Evolutionary conservation across 2,329 filamentous ascomycete species (phyloP).

Genomic region (Plenodomus tracheiphilus): DNA sequence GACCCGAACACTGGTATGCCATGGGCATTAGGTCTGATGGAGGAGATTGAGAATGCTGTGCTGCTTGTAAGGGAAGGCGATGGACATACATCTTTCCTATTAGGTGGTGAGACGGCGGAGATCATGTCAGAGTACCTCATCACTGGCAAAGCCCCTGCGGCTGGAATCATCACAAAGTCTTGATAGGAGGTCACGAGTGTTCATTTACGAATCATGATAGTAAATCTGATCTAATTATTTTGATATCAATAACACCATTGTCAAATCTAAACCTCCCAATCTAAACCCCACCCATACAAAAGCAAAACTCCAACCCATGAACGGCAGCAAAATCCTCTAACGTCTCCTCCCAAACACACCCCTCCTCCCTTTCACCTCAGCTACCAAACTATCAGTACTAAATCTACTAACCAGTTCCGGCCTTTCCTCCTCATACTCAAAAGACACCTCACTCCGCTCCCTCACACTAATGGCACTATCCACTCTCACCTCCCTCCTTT

Average conservation of each 20-base stretch:
- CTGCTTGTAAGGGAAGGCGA: constrained; percentile 47
- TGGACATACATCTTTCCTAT: constrained; percentile 46
- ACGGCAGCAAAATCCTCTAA: background rate
- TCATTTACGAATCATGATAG: too few relatives aligned
- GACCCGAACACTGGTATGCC: constrained; percentile 47
- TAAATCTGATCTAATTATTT: too few relatives aligned
- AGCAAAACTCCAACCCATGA: background rate
- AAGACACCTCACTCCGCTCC: background rate
- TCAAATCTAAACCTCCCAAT: too few relatives aligned
- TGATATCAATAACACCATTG: too few relatives aligned
- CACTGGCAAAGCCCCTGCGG: constrained; percentile 13
- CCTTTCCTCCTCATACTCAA: background rate
- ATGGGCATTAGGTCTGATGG: constrained; percentile 24
- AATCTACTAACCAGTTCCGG: background rate
- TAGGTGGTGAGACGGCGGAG: constrained; percentile 36
- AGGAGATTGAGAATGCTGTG: constrained; percentile 36
- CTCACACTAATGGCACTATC: too few relatives aligned
- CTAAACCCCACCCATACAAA: too few relatives aligned
- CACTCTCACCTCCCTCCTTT: too few relatives aligned
- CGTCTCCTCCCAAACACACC: background rate
- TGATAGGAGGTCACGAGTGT: background rate
- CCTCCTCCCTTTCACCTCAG: background rate
- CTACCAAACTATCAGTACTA: background rate
- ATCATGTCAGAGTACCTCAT: constrained; percentile 42
- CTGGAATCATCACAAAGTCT: background rate